These are phyloP conservation scores for Glomus cerebriforme DNA, from an alignment of 192 early-diverging fungal genomes.

Conservation along the genomic window DNA sequence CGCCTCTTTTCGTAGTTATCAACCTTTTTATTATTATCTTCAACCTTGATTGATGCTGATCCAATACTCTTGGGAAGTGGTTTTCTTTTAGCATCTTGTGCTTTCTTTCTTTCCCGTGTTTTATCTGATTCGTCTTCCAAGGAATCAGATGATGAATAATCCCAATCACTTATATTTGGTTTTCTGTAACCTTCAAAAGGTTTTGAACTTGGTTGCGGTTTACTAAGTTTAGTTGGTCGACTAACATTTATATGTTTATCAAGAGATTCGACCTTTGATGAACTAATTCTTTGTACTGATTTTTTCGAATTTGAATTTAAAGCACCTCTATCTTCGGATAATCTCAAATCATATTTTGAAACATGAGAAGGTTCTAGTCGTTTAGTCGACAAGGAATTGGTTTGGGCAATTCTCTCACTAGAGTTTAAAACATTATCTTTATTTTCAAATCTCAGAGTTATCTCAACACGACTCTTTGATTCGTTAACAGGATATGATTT, in stretches of 20 bases:
- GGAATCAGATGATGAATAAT: conserved; percentile 5
- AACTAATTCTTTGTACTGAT: background rate
- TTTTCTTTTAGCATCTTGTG: background rate
- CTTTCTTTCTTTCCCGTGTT: background rate
- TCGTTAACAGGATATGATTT: background rate
- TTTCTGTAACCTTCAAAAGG: background rate
- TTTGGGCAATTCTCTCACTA: no score
- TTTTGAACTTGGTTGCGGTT: background rate
- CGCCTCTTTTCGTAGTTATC: background rate
- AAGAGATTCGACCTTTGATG: background rate
- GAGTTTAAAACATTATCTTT: background rate
- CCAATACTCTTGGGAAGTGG: background rate
- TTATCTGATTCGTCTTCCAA: background rate
- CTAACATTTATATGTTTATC: background rate
- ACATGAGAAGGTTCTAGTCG: background rate
- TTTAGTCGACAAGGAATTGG: background rate
- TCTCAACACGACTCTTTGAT: background rate
- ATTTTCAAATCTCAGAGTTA: background rate
- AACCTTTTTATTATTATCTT: background rate
- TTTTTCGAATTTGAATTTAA: background rate
- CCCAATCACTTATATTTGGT: conserved; percentile 18
- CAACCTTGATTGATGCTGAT: background rate
- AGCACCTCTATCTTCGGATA: background rate
- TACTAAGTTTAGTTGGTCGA: background rate
- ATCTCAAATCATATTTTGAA: background rate